Evolutionary conservation across 768 basidiomycete genomes (phyloP), one percentile per base, ranked within the genome.

Genomic region (Grammothele lineata): DNA sequence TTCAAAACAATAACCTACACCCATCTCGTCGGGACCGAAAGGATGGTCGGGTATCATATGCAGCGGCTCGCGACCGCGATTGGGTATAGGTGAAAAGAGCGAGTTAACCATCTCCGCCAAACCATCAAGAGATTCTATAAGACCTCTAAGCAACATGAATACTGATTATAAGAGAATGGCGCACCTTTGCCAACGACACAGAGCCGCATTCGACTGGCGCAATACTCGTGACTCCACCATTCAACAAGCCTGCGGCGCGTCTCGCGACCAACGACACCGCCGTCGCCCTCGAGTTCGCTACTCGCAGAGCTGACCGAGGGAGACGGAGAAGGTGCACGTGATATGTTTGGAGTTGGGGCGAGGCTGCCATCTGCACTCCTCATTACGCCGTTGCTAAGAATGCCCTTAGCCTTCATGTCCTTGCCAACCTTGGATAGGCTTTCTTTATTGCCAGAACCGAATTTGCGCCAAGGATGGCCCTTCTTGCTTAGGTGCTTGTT

Each of bases 391-490:
- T 62, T 61, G 10, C 40, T 63, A 37, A 77, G 57, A 25, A 70
- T 70, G 7, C 73, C 76, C 48, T 75, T 75, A 10, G 68, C 70
- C 60, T 78, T 80, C 42, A 78, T 65, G 34, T 75, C 68, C 54
- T 70, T 76, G 3, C 83, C 88, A 0, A 79, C 80, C 48, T 73
- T 71, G 5, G 75, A 82, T 61, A 89, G 71, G 57, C 82, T 92
- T 26, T 81, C 80, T 38, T 79, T 77, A 65, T 88, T 87, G 5
- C 93, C 93, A 17, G 82, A 91, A 2, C 94, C 93, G 60, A 97
- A 97, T 62, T 96, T 97, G 50, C 75, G 77, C 85, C 92, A 97
- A 3, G 80, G 78, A 63, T 95, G 92, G 5, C 83, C 87, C 2
- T 72, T 71, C 56, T 80, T 82, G 47, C 82, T 85, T 40, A 95